A percentile compares a stretch with the other conserved stretches of the same genome.
Evolutionary conservation across 2,329 filamentous ascomycete genomes (phyloP).

Genomic region (Botryotinia convoluta): DNA sequence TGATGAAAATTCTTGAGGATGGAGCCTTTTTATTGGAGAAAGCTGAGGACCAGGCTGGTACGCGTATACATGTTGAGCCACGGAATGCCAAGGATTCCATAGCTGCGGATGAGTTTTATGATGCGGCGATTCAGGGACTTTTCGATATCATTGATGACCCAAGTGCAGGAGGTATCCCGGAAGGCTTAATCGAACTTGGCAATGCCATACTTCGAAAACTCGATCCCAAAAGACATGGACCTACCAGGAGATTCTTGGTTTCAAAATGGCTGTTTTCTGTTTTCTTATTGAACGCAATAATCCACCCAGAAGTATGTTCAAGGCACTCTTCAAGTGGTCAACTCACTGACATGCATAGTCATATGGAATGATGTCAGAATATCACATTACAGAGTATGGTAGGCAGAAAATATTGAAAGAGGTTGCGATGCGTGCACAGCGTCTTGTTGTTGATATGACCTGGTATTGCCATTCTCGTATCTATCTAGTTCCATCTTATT

Average conservation of each 20-base stretch:
- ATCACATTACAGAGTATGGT: conserved; percentile 88
- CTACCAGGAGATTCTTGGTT: conserved; percentile 79
- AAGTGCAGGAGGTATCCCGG: conserved; percentile 79
- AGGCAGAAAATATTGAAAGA: conserved; percentile 78
- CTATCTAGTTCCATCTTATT: neutral
- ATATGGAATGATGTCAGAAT: conserved; percentile 75
- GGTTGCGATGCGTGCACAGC: conserved; percentile 76
- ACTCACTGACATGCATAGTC: conserved; percentile 38
- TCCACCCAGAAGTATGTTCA: conserved; percentile 74
- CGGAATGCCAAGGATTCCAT: conserved; percentile 78
- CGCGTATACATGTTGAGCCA: conserved; percentile 67
- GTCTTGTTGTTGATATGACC: conserved; percentile 73
- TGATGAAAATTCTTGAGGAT: conserved; percentile 92
- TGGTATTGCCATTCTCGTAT: conserved; percentile 42
- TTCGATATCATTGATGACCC: conserved; percentile 86
- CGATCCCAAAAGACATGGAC: conserved; percentile 67
- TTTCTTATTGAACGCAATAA: conserved; percentile 79
- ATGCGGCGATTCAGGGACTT: conserved; percentile 73
- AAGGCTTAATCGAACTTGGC: conserved; percentile 79
- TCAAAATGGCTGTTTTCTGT: conserved; percentile 90
- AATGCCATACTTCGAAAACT: conserved; percentile 79
- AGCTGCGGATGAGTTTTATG: conserved; percentile 84
- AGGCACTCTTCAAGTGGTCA: neutral
- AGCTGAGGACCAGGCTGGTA: conserved; percentile 73
- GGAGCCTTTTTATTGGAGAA: conserved; percentile 88